phyloP scores from a whole-genome alignment of 805 yeast genomes.

The Candida argentea region DNA sequence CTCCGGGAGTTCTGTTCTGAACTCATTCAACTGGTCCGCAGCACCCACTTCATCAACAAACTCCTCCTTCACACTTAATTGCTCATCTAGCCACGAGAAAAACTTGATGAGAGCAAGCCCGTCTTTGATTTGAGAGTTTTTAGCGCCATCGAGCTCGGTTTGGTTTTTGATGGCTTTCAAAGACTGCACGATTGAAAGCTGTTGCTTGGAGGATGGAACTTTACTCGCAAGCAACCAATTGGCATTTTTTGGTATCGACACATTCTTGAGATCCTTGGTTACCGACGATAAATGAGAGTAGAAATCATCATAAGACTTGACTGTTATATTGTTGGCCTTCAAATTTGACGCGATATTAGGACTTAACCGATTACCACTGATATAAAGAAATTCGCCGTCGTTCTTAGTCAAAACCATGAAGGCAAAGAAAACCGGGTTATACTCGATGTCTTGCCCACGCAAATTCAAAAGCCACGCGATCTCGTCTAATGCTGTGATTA shows the following conservation, averaged over 20 bases:
- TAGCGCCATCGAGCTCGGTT: constrained; percentile 41
- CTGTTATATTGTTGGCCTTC: constrained; percentile 13
- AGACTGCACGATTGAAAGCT: constrained; percentile 34
- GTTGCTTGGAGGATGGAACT: constrained; percentile 18
- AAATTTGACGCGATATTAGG: constrained; percentile 17
- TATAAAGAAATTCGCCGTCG: constrained; percentile 28
- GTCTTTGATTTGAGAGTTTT: constrained; percentile 45
- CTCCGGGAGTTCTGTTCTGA: constrained; percentile 31
- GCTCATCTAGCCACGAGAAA: constrained; percentile 51
- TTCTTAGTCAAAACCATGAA: constrained; percentile 23
- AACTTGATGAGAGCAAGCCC: constrained; percentile 45
- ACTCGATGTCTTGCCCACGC: constrained; percentile 46
- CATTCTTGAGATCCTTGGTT: constrained; percentile 26
- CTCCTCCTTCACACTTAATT: constrained; percentile 31
- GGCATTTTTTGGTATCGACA: constrained; percentile 21
- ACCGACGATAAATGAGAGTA: constrained; percentile 32
- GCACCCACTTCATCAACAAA: constrained; percentile 51
- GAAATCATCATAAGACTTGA: constrained; percentile 35
- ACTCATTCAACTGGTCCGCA: constrained; percentile 34
- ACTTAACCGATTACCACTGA: constrained; percentile 31
- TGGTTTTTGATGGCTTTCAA: constrained; percentile 44
- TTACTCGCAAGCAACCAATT: constrained; percentile 31
- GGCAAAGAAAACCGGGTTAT: constrained; percentile 43
- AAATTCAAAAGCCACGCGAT: constrained; percentile 45
- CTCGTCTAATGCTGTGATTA: constrained; percentile 41